These are phyloP conservation scores for Chaetomium globosum DNA, from an alignment of 2,329 filamentous ascomycete genomes.

Conservation along the genomic window DNA sequence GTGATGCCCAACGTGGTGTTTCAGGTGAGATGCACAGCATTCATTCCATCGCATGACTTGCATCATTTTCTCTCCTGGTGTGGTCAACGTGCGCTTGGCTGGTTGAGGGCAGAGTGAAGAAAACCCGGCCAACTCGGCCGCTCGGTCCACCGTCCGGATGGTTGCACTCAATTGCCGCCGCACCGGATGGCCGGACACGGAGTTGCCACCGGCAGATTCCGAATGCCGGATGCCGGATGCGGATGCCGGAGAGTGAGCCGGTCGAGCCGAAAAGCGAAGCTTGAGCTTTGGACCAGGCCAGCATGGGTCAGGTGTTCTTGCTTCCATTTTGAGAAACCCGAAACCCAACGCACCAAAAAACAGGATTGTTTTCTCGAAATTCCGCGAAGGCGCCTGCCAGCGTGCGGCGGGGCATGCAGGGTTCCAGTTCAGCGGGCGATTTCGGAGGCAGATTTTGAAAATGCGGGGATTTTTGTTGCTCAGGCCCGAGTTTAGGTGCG, in stretches of 20 bases:
- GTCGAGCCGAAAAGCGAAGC: neutral
- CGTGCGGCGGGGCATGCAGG: neutral
- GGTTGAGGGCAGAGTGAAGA: too few relatives aligned
- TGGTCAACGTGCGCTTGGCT: too few relatives aligned
- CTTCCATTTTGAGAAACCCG: neutral
- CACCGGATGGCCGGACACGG: too few relatives aligned
- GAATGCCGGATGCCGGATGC: too few relatives aligned
- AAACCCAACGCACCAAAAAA: neutral
- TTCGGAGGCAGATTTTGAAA: neutral
- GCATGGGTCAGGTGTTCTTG: neutral
- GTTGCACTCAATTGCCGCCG: too few relatives aligned
- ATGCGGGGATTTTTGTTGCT: too few relatives aligned
- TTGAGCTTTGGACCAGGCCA: neutral
- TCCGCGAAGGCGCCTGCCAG: neutral
- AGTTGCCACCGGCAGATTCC: neutral
- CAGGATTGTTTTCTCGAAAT: neutral
- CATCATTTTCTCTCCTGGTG: too few relatives aligned
- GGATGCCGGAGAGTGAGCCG: neutral
- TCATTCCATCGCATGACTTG: neutral
- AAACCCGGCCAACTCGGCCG: too few relatives aligned
- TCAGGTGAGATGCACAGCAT: neutral
- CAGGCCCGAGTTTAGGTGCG: neutral
- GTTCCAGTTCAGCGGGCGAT: neutral
- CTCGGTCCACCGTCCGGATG: too few relatives aligned
- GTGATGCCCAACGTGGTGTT: constrained; percentile 1